Evolutionary conservation across 441 rosid species (phyloP).

Genomic region (Sinapis alba): DNA sequence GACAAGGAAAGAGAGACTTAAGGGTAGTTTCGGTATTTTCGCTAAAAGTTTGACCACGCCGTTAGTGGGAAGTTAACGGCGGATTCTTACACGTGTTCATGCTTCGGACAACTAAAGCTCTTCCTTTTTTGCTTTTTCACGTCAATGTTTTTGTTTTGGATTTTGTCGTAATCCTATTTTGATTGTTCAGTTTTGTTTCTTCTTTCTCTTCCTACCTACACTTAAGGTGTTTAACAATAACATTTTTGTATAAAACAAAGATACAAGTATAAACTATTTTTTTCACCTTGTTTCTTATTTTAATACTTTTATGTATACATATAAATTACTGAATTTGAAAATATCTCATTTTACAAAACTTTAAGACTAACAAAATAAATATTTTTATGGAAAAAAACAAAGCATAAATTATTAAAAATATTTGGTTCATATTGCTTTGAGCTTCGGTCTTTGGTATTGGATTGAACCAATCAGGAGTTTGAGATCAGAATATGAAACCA

Average conservation of each 20-base stretch:
- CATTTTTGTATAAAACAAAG: background rate
- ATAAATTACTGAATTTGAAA: background rate
- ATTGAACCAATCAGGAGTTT: background rate
- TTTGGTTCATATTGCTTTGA: background rate
- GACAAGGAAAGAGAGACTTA: background rate
- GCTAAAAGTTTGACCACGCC: background rate
- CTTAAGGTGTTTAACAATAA: background rate
- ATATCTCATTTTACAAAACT: background rate
- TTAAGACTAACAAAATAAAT: background rate
- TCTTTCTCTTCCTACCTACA: background rate
- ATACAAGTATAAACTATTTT: background rate
- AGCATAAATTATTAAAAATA: background rate
- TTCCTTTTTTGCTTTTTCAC: constrained; percentile 2
- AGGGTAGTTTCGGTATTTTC: background rate
- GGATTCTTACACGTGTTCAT: background rate
- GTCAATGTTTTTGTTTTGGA: constrained; percentile 16
- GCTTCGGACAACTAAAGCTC: constrained; percentile 32
- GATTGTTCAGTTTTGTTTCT: constrained; percentile 14
- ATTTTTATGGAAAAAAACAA: background rate
- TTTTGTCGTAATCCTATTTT: constrained; percentile 9
- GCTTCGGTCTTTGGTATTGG: background rate
- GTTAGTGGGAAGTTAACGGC: background rate
- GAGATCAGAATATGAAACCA: constrained; percentile 4
- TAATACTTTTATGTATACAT: background rate
- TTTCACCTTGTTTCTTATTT: background rate